phyloP scores from a whole-genome alignment of 768 basidiomycete genomes.

The Leccinum longicurvipes region DNA sequence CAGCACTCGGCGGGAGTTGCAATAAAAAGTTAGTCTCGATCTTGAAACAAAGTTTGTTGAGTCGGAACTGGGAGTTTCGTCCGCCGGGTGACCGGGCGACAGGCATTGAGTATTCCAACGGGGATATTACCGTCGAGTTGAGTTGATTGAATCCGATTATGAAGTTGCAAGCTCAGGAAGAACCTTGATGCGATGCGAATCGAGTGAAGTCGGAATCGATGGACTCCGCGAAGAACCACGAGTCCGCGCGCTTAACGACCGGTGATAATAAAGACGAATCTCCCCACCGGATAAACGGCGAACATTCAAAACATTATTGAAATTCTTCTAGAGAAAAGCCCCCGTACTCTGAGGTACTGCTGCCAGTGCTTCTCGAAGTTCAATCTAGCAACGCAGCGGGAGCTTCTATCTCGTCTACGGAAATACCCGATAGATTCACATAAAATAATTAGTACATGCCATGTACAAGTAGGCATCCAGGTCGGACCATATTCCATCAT shows the following conservation, averaged over 20 bases:
- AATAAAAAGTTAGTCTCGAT: background rate
- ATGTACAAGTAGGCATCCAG: background rate
- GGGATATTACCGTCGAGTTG: no score
- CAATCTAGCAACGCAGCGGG: background rate
- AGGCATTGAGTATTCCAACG: no score
- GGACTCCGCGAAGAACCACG: background rate
- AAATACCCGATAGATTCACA: no score
- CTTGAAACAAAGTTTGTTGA: background rate
- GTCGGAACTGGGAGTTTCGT: background rate
- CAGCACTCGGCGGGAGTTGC: background rate
- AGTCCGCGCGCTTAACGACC: background rate
- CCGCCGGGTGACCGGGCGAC: background rate
- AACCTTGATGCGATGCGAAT: background rate
- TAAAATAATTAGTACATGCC: no score
- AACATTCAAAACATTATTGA: background rate
- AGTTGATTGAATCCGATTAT: no score
- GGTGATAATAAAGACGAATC: background rate
- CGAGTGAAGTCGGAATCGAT: background rate
- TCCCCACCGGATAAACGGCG: background rate
- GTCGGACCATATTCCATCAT: background rate
- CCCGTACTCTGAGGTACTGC: background rate
- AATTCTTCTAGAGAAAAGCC: background rate
- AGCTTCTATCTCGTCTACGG: no score
- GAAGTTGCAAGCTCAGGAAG: background rate
- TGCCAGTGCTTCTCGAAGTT: background rate